Base-by-base conservation (phyloP, 176 grass and related monocot genomes). In the Microstegium vimineum region DNA sequence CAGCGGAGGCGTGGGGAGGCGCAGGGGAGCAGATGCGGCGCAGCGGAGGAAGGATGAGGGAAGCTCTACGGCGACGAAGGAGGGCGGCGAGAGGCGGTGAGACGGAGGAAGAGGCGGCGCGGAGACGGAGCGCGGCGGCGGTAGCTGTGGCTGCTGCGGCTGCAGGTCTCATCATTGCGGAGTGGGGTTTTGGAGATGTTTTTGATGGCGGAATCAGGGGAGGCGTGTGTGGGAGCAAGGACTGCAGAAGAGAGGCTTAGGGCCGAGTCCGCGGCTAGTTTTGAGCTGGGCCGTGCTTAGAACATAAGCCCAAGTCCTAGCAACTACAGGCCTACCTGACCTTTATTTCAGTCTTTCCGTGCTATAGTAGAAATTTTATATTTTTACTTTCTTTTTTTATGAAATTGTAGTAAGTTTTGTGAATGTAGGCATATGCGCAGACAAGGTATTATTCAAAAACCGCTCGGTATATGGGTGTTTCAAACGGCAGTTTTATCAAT, bases 111-210 rank as follows among this genome's bases (percentile, higher is more conserved):
- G n/a, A n/a, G 49, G 60, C 38, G 64, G 64, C 40, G 78, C 75
- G 64, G 62, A 73, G 57, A 81, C 72, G 92, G 42, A 75, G 66
- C 33, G 75, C 84, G n/a, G n/a, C n/a, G n/a, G n/a, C n/a, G n/a
- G n/a, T n/a, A n/a, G n/a, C n/a, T 23, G 79, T 76, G 86, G 68
- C 74, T n/a, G 86, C 71, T 79, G 82, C 80, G 9, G 84, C 84
- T 85, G 77, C 64, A 33, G 71, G 82, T 85, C 82, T 83, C 92
- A n/a, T n/a, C n/a, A 93, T 95, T 32, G 71, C 62, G 60, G 52
- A 62, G 56, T 36, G 77, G 67, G 77, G 72, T 66, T 82, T 89
- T 57, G 63, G 72, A 57, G 76, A 36, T 3, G 87, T 60, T 88
- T n/a, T 84, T 61, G n/a, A 42, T 42, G 78, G 64, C 64, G 47